phyloP scores from a whole-genome alignment of 2,329 filamentous ascomycete genomes.

The Diaporthe sp. region DNA sequence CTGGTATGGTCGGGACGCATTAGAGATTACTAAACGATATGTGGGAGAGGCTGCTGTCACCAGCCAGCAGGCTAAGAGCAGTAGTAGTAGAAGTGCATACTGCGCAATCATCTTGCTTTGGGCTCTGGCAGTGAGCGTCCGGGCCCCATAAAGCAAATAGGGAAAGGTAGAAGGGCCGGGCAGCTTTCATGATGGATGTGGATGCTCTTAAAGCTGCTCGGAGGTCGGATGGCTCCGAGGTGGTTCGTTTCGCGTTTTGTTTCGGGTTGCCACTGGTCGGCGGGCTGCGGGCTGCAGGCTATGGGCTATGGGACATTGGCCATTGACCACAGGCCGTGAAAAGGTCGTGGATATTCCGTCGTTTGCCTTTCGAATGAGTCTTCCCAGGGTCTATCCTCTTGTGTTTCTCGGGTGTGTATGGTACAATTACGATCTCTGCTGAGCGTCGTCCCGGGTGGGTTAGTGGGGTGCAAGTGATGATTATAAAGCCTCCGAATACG shows the following conservation, averaged over 20 bases:
- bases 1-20: constrained; percentile 63
- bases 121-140: constrained; percentile 59
- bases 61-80: constrained; percentile 43
- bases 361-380: neutral
- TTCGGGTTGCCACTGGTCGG: constrained; percentile 22
- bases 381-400: neutral
- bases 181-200: constrained; percentile 62
- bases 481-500: constrained; percentile 11
- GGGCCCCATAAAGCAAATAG: constrained; percentile 69
- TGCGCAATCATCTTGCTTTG: constrained; percentile 63
- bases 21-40: constrained; percentile 53
- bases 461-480: neutral
- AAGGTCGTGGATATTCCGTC: neutral
- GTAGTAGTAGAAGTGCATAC: constrained; percentile 57
- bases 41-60: constrained; percentile 42
- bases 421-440: neutral
- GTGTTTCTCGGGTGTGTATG: neutral
- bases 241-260: constrained; percentile 37
- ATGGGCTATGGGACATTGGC: neutral
- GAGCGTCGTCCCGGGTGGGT: neutral
- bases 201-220: constrained; percentile 17
- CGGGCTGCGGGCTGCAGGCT: neutral
- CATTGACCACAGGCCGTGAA: constrained; percentile 1
- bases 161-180: constrained; percentile 68
- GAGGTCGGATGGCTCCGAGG: constrained; percentile 28